Evolutionary conservation across 2,329 filamentous ascomycete species (phyloP).

Genomic region (Pestalotiopsis sp.): DNA sequence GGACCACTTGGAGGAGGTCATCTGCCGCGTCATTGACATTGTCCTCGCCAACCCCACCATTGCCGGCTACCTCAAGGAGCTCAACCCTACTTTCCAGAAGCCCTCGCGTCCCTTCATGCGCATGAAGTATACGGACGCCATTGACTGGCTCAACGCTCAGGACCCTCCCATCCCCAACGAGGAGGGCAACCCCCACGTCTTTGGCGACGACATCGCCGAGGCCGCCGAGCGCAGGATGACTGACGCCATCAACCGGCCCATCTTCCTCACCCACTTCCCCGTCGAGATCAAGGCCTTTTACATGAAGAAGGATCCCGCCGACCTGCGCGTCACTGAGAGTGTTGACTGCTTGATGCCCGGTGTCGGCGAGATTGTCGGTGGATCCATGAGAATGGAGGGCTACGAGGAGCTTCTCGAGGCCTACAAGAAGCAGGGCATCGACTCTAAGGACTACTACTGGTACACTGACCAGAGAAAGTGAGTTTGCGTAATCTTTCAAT

Average conservation of each 20-base stretch:
- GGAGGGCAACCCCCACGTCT: conserved; percentile 84
- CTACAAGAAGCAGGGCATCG: conserved; percentile 85
- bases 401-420: conserved; percentile 88
- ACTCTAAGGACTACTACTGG: conserved; percentile 91
- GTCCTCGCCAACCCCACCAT: conserved; percentile 74
- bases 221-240: conserved; percentile 97
- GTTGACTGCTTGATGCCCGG: conserved; percentile 88
- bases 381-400: conserved; percentile 93
- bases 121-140: conserved; percentile 94
- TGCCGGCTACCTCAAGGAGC: conserved; percentile 74
- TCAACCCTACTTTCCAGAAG: conserved; percentile 88
- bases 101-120: conserved; percentile 84
- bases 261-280: conserved; percentile 97
- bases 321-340: conserved; percentile 85
- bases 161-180: conserved; percentile 83
- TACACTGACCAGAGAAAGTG: conserved; percentile 97
- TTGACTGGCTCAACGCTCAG: conserved; percentile 89
- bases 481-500: conserved; percentile 39
- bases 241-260: conserved; percentile 91
- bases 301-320: conserved; percentile 86
- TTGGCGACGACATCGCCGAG: conserved; percentile 97
- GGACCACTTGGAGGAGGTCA: conserved; percentile 80
- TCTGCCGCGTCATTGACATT: conserved; percentile 83
- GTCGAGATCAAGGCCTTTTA: conserved; percentile 98
- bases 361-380: conserved; percentile 95